A percentile compares a stretch with the other conserved stretches of the same genome.
phyloP scores from a whole-genome alignment of 2,329 filamentous ascomycete genomes.

The Ophiosphaerella herpotricha region DNA sequence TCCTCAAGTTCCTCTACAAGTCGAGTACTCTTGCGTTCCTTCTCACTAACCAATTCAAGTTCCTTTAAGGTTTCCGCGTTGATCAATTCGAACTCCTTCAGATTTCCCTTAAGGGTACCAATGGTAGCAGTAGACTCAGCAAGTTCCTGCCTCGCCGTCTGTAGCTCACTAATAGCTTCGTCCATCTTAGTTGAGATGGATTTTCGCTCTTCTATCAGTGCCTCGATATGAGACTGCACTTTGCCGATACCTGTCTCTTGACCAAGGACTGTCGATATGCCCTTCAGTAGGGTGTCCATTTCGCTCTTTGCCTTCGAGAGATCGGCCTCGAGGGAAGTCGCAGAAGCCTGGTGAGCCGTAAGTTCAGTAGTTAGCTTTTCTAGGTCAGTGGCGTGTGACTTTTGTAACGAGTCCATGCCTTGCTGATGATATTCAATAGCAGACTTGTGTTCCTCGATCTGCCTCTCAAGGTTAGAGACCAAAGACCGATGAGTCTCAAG shows the following conservation, averaged over 20 bases:
- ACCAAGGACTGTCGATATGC: slow-evolving; percentile 66
- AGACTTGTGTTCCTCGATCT: slow-evolving; percentile 61
- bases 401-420: slow-evolving; percentile 58
- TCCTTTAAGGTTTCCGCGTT: slow-evolving; percentile 63
- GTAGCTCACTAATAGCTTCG: slow-evolving; percentile 50
- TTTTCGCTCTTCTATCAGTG: slow-evolving; percentile 52
- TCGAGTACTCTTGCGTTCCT: slow-evolving; percentile 88
- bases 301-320: slow-evolving; percentile 64
- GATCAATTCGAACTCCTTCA: slow-evolving; percentile 52
- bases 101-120: slow-evolving; percentile 48
- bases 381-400: slow-evolving; percentile 61
- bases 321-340: slow-evolving; percentile 58
- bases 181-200: slow-evolving; percentile 50
- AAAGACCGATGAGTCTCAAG: slow-evolving; percentile 57
- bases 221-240: slow-evolving; percentile 50
- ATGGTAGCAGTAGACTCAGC: slow-evolving; percentile 46
- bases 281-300: slow-evolving; percentile 64
- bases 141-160: slow-evolving; percentile 49
- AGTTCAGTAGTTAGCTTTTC: slow-evolving; percentile 47
- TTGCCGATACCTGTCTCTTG: slow-evolving; percentile 58
- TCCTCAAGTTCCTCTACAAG: slow-evolving; percentile 96
- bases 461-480: slow-evolving; percentile 60
- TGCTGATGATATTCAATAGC: slow-evolving; percentile 59
- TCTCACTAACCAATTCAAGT: slow-evolving; percentile 60
- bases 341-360: slow-evolving; percentile 35